Evolutionary conservation across 331 rosid species (phyloP), one percentile per base, ranked within the genome.

Genomic region (Telfairia occidentalis): DNA sequence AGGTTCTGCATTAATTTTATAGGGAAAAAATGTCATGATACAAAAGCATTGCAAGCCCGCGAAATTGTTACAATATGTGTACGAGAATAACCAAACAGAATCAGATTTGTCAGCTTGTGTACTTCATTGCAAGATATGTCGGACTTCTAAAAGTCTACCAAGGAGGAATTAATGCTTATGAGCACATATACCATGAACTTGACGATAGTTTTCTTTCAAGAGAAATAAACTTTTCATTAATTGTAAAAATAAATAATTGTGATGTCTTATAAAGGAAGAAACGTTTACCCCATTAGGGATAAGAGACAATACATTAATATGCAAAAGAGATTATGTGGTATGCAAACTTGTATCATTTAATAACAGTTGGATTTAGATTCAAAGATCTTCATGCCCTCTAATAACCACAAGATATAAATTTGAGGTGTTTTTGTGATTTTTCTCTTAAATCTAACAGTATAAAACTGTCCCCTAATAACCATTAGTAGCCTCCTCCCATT

Each of bases 1-100:
- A 89, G 87, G 82, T 89, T 87, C 98, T 89, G 87, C 86, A 83
- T 55, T 77, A 23, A 69, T 78, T 37, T 29, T 76, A 37, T 7
- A 19, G 32, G 59, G 34, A 12, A 37, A 13, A 71, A 32, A 67
- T 53, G 13, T 61, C 30, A 29, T 12, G 72, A 78, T 26, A 40
- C 54, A 54, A 19, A 71, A 43, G 46, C 46, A 32, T 61, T 30
- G 5, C 5, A 32, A 2, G 42, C 16, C 24, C 30, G 43, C 43
- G 6, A 6, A 32, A 18, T 18, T 60, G 5, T 32, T 8, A 30
- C 23, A 60, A 40, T 15, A 11, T 11, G 66, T 29, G 21, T 58
- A 58, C 38, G 29, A 53, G 12, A 7, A 53, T 53, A 53, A 9
- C 28, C 9, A 13, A 58, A 58, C 35, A 28, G 55, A 28, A 12